phyloP scores from a whole-genome alignment of 1,139 yeast species.

The Suhomyces kunorum region DNA sequence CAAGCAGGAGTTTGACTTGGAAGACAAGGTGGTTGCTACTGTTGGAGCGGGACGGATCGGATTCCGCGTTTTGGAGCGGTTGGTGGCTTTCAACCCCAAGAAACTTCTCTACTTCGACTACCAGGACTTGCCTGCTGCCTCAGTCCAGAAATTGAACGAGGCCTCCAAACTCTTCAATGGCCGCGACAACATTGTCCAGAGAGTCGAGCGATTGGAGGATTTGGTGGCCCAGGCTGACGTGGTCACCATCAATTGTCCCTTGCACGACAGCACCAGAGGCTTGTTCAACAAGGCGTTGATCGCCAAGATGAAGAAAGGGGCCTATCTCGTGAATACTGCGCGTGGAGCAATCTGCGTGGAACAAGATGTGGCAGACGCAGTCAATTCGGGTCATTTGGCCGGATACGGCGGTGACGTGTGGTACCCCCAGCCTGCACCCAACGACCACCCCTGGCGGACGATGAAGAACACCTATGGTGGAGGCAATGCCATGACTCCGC shows the following conservation, averaged over 20 bases:
- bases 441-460: slow-evolving; percentile 74
- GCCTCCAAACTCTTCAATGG: slow-evolving; percentile 43
- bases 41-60: slow-evolving; percentile 88
- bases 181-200: slow-evolving; percentile 44
- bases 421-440: slow-evolving; percentile 80
- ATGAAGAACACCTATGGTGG: slow-evolving; percentile 67
- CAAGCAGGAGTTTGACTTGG: slow-evolving; percentile 71
- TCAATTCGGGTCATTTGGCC: slow-evolving; percentile 64
- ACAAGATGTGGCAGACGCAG: slow-evolving; percentile 75
- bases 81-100: slow-evolving; percentile 73
- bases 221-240: slow-evolving; percentile 69
- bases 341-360: slow-evolving; percentile 79
- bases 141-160: slow-evolving; percentile 52
- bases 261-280: slow-evolving; percentile 69
- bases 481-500: slow-evolving; percentile 88
- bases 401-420: slow-evolving; percentile 89
- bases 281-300: slow-evolving; percentile 66
- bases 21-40: slow-evolving; percentile 73
- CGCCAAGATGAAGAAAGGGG: slow-evolving; percentile 73
- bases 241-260: slow-evolving; percentile 77
- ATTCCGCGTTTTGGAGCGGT: slow-evolving; percentile 69
- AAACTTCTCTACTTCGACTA: slow-evolving; percentile 75
- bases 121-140: slow-evolving; percentile 62
- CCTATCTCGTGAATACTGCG: slow-evolving; percentile 80
- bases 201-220: slow-evolving; percentile 66